These are phyloP conservation scores for Pythium pectinolyticum DNA, from an alignment of 352 stramenopile species.

Conservation along the genomic window DNA sequence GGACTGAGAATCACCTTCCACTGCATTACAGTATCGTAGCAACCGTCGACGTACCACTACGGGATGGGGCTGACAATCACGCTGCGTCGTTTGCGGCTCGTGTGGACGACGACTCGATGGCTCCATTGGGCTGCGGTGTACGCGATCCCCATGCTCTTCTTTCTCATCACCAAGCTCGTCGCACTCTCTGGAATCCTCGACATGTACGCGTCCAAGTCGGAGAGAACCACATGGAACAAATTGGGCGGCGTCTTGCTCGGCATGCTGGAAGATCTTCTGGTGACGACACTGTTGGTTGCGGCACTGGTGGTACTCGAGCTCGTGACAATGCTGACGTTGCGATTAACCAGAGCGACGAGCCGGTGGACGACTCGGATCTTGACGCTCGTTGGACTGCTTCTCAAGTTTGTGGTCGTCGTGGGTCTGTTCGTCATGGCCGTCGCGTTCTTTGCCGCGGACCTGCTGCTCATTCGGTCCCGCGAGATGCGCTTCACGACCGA, in stretches of 20 bases:
- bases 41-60: no score
- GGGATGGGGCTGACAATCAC: neutral
- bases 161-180: constrained; percentile 15
- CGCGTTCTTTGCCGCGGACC: constrained; percentile 34
- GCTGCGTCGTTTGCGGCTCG: neutral
- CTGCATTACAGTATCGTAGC: neutral
- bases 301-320: constrained; percentile 10
- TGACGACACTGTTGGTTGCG: constrained; percentile 1
- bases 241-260: constrained; percentile 1
- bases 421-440: constrained; percentile 26
- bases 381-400: neutral
- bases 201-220: constrained; percentile 3
- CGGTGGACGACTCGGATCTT: neutral
- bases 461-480: constrained; percentile 41
- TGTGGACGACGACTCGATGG: constrained; percentile 11
- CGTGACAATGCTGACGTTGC: neutral
- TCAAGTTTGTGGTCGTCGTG: constrained; percentile 24
- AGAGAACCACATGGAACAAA: constrained; percentile 5
- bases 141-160: constrained; percentile 17
- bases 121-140: constrained; percentile 14
- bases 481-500: constrained; percentile 59
- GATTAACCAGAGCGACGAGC: neutral
- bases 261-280: constrained; percentile 12
- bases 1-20: neutral
- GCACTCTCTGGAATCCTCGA: constrained; percentile 6